A percentile compares a stretch with the other conserved stretches of the same genome.
phyloP scores from a whole-genome alignment of 768 basidiomycete genomes.

The Daedalea quercina region DNA sequence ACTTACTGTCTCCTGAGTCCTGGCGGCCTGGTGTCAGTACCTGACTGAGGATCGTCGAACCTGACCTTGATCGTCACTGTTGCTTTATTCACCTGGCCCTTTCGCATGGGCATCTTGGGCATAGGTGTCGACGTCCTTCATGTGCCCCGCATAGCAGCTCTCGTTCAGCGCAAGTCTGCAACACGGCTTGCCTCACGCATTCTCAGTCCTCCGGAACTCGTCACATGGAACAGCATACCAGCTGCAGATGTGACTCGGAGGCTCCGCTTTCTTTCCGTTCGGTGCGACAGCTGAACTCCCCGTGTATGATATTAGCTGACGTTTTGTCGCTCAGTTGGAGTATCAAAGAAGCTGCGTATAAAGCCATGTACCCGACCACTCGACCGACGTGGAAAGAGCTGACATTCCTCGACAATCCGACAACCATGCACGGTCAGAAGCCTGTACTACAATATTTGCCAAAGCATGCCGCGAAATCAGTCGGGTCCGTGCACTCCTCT shows the following conservation, averaged over 20 bases:
- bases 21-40: too few species aligned
- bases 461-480: conserved; percentile 10
- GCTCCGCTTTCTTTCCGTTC: conserved; percentile 59
- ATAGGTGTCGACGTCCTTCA: conserved; percentile 73
- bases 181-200: conserved; percentile 52
- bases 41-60: too few species aligned
- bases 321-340: conserved; percentile 58
- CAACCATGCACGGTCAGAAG: conserved; percentile 32
- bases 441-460: conserved; percentile 34
- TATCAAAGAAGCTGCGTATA: conserved; percentile 83
- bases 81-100: background rate
- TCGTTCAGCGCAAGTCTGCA: conserved; percentile 44
- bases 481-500: conserved; percentile 52
- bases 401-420: conserved; percentile 24
- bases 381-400: conserved; percentile 73
- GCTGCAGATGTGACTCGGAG: conserved; percentile 13
- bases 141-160: conserved; percentile 52
- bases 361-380: conserved; percentile 63
- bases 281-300: conserved; percentile 36
- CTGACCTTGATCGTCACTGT: background rate
- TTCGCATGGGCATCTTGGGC: conserved; percentile 56
- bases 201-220: conserved; percentile 43
- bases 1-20: too few species aligned
- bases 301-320: too few species aligned
- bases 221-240: conserved; percentile 32